A percentile compares a stretch with the other conserved stretches of the same genome.
These are phyloP conservation scores for Cytospora schulzeri DNA, from an alignment of 2,329 filamentous ascomycete species.

Conservation along the genomic window DNA sequence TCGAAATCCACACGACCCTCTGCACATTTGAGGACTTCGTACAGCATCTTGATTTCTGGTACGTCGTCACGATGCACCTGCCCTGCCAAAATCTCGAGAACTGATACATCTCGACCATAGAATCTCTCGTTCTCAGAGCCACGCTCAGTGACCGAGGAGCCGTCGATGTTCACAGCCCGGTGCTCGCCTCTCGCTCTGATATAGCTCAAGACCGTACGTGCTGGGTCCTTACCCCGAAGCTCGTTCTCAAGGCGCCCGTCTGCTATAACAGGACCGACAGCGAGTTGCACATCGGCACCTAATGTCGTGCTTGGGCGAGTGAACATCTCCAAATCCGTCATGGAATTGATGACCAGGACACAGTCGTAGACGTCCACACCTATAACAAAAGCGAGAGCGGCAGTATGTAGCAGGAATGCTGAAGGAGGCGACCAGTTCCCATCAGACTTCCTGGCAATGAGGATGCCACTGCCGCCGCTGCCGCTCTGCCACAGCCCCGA, in stretches of 20 bases:
- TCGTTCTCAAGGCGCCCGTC: slow-evolving; percentile 55
- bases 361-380: slow-evolving; percentile 97
- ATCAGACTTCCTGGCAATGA: slow-evolving; percentile 81
- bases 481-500: slow-evolving; percentile 90
- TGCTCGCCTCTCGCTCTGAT: slow-evolving; percentile 60
- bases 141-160: slow-evolving; percentile 59
- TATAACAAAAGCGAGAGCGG: slow-evolving; percentile 84
- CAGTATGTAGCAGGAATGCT: slow-evolving; percentile 86
- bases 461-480: slow-evolving; percentile 84
- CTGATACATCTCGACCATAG: slow-evolving; percentile 52
- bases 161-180: slow-evolving; percentile 57
- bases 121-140: slow-evolving; percentile 63
- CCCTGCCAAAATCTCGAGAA: slow-evolving; percentile 60
- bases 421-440: slow-evolving; percentile 91
- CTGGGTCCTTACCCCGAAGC: slow-evolving; percentile 53
- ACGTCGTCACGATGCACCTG: slow-evolving; percentile 54
- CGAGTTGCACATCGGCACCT: slow-evolving; percentile 77
- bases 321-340: slow-evolving; percentile 81
- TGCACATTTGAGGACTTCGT: slow-evolving; percentile 84
- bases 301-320: slow-evolving; percentile 77
- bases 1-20: slow-evolving; percentile 82
- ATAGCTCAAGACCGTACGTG: slow-evolving; percentile 59
- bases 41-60: slow-evolving; percentile 61
- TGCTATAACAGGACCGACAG: slow-evolving; percentile 71
- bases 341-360: slow-evolving; percentile 87